These are phyloP conservation scores for Leccinum subgranulosum DNA, from an alignment of 768 basidiomycete species.

Conservation along the genomic window DNA sequence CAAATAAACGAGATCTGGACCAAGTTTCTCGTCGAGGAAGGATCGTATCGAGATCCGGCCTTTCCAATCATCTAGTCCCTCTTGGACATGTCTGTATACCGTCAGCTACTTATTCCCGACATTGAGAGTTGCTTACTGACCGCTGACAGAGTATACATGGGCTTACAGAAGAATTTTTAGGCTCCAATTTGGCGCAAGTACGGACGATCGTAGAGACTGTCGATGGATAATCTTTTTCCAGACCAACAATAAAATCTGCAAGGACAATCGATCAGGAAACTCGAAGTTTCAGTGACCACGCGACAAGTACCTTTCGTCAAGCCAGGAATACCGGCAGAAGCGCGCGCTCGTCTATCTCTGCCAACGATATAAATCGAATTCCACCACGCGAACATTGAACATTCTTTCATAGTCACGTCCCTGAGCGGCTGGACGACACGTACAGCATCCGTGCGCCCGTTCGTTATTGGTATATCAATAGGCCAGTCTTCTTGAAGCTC, in stretches of 20 bases:
- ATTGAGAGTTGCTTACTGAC: conserved; percentile 32
- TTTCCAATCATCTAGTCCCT: conserved; percentile 71
- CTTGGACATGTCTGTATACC: conserved; percentile 55
- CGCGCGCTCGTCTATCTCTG: conserved; percentile 41
- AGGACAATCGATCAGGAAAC: not conserved
- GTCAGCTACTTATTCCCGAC: not conserved
- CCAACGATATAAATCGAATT: conserved; percentile 50
- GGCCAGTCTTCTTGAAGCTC: conserved; percentile 74
- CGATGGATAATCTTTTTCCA: conserved; percentile 82
- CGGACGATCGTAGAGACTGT: conserved; percentile 82
- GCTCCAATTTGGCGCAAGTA: conserved; percentile 74
- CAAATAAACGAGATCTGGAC: conserved; percentile 11
- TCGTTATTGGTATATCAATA: conserved; percentile 18
- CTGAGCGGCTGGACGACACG: conserved; percentile 64
- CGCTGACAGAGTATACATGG: conserved; percentile 65
- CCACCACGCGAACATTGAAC: conserved; percentile 78
- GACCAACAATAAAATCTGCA: conserved; percentile 72
- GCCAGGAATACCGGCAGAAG: conserved; percentile 57
- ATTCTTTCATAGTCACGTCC: conserved; percentile 78
- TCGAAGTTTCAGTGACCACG: not conserved
- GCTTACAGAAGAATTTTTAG: conserved; percentile 51
- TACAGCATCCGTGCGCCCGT: conserved; percentile 26
- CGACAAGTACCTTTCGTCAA: conserved; percentile 60
- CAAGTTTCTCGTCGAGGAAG: conserved; percentile 22
- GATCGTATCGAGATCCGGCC: conserved; percentile 68